phyloP scores from a whole-genome alignment of 257 asterid genomes.

The Rehmannia glutinosa region DNA sequence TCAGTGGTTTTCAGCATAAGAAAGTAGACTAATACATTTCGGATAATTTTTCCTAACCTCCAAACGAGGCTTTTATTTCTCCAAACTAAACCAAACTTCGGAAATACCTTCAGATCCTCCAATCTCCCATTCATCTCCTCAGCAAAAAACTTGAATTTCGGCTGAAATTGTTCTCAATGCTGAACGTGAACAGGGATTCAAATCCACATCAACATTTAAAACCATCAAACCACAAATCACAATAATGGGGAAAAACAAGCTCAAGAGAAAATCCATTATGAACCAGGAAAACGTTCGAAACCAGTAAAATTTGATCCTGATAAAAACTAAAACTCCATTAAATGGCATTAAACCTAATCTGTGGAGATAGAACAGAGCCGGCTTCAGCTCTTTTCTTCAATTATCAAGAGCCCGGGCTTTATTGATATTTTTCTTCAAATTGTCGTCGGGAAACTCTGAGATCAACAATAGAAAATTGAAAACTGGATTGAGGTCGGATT shows the following conservation, averaged over 20 bases:
- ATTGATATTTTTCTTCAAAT: conserved; percentile 59
- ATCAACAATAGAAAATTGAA: conserved; percentile 60
- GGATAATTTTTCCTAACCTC: too few relatives aligned
- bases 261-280: conserved; percentile 55
- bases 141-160: conserved; percentile 59
- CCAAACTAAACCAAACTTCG: too few relatives aligned
- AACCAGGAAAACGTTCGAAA: conserved; percentile 73
- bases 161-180: conserved; percentile 81
- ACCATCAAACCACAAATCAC: too few relatives aligned
- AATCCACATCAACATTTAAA: conserved; percentile 56
- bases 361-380: conserved; percentile 74
- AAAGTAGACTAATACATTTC: too few relatives aligned
- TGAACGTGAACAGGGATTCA: conserved; percentile 77
- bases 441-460: conserved; percentile 60
- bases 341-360: conserved; percentile 73
- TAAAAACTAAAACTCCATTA: too few relatives aligned
- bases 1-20: too few relatives aligned
- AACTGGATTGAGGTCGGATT: conserved; percentile 54
- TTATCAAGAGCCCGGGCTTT: conserved; percentile 67
- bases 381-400: conserved; percentile 62
- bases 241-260: too few relatives aligned
- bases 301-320: conserved; percentile 70
- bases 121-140: conserved; percentile 54
- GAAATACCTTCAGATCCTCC: conserved; percentile 66
- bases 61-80: too few relatives aligned